These are phyloP conservation scores for Trifolium repens DNA, from an alignment of 306 rosid genomes.

Conservation along the genomic window DNA sequence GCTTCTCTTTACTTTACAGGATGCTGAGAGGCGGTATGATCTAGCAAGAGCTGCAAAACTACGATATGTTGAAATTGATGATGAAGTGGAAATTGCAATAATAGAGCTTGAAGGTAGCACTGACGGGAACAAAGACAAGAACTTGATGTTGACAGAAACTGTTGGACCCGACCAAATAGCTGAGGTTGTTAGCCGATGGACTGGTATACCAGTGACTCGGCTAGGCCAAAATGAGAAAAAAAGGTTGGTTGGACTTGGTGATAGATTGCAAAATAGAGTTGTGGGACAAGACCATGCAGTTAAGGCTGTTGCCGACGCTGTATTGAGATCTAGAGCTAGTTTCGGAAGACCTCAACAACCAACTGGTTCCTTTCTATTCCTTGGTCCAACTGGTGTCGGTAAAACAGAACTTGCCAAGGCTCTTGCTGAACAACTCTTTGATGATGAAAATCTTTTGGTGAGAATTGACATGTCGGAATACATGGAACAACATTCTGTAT, in stretches of 20 bases:
- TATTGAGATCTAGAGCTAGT: slow-evolving; percentile 85
- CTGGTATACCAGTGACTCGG: slow-evolving; percentile 90
- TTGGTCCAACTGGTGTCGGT: slow-evolving; percentile 96
- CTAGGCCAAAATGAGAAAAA: slow-evolving; percentile 85
- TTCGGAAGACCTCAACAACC: slow-evolving; percentile 86
- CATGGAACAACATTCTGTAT: slow-evolving; percentile 75
- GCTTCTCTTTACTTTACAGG: slow-evolving; percentile 71
- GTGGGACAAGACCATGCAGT: slow-evolving; percentile 94
- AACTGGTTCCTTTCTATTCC: slow-evolving; percentile 82
- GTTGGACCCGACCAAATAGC: slow-evolving; percentile 93
- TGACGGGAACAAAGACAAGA: slow-evolving; percentile 51
- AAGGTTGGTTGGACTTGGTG: slow-evolving; percentile 75
- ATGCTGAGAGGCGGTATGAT: slow-evolving; percentile 91
- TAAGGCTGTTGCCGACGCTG: slow-evolving; percentile 82
- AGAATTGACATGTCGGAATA: slow-evolving; percentile 95
- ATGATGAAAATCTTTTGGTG: slow-evolving; percentile 73
- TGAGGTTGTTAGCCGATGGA: slow-evolving; percentile 95
- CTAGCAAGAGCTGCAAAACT: slow-evolving; percentile 87
- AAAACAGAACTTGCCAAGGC: slow-evolving; percentile 98
- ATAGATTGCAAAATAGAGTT: slow-evolving; percentile 80
- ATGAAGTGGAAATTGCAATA: slow-evolving; percentile 76
- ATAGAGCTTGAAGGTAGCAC: slow-evolving; percentile 69
- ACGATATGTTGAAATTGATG: slow-evolving; percentile 86
- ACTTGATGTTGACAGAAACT: slow-evolving; percentile 78
- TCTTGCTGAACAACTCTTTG: slow-evolving; percentile 89